Conservation (phyloP, 768 basidiomycete species). For the Scleroderma bovista region DNA sequence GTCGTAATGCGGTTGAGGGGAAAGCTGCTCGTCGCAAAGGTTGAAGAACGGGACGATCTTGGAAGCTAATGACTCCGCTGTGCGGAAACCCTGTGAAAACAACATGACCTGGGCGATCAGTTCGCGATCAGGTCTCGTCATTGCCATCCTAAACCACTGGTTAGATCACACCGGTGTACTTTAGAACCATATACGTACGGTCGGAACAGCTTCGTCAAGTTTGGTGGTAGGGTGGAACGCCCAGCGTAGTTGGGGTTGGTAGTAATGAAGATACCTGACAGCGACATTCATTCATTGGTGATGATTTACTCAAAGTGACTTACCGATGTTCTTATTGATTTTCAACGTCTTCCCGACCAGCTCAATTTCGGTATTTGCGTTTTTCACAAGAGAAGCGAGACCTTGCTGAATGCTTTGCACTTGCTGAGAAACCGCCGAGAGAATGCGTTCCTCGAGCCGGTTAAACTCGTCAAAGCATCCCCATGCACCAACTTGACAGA, state of each 20-base stretch:
- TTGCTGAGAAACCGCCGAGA: slow-evolving; percentile 97
- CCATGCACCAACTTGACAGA: slow-evolving; percentile 99
- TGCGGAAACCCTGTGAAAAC: slow-evolving; percentile 98
- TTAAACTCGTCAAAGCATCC: slow-evolving; percentile 99
- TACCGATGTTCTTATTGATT: slow-evolving; percentile 91
- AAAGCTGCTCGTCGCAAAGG: slow-evolving; percentile 94
- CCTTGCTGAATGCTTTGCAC: slow-evolving; percentile 99
- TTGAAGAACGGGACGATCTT: slow-evolving; percentile 99
- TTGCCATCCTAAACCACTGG: slow-evolving; percentile 72
- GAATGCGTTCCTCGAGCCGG: slow-evolving; percentile 93
- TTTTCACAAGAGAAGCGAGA: slow-evolving; percentile 72
- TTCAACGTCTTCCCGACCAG: slow-evolving; percentile 91
- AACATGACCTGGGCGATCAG: slow-evolving; percentile 99
- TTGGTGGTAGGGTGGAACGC: slow-evolving; percentile 84
- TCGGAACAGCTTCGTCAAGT: slow-evolving; percentile 88
- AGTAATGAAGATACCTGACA: slow-evolving; percentile 91
- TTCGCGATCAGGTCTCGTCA: slow-evolving; percentile 97
- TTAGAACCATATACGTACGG: slow-evolving; percentile 50
- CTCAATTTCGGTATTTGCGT: slow-evolving; percentile 89
- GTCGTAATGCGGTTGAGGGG: slow-evolving; percentile 97
- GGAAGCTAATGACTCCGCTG: slow-evolving; percentile 94
- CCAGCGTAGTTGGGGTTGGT: slow-evolving; percentile 99
- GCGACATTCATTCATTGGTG: background rate
- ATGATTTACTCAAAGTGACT: slow-evolving; percentile 5
- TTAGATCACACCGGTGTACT: slow-evolving; percentile 3